These are phyloP conservation scores for Histomonas meleagridis DNA, from an alignment of 208 protist genomes.

Conservation along the genomic window DNA sequence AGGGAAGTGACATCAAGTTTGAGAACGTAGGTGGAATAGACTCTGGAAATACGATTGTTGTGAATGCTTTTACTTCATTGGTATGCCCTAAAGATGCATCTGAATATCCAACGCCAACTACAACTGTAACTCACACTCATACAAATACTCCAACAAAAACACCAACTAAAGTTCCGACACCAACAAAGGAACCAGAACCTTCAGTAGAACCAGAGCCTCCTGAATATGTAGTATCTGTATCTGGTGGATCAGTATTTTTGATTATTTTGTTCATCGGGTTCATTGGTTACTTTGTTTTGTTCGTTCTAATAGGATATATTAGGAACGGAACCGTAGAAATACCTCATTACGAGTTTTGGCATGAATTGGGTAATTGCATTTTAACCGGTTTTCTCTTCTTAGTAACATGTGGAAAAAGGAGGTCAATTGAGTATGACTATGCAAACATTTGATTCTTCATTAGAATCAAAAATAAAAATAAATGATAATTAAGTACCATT, in stretches of 20 bases:
- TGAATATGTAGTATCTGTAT: neutral
- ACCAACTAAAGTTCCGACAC: constrained; percentile 4
- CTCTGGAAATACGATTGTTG: neutral
- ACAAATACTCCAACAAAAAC: no score
- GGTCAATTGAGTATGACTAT: no score
- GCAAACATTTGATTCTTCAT: no score
- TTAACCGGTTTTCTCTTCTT: neutral
- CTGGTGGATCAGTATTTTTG: neutral
- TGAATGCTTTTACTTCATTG: neutral
- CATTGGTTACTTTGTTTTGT: neutral
- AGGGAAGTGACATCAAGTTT: neutral
- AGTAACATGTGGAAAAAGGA: neutral
- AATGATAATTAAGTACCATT: no score
- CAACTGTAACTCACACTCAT: no score
- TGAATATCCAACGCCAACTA: no score
- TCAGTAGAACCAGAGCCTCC: neutral
- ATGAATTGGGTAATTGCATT: neutral
- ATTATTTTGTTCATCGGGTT: neutral
- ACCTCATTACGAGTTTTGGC: neutral
- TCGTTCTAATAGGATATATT: neutral
- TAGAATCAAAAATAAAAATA: no score
- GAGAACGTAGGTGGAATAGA: neutral
- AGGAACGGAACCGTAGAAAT: neutral
- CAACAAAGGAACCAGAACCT: neutral
- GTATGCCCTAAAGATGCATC: neutral